These are phyloP conservation scores for Saposhnikovia divaricata DNA, from an alignment of 129 eudicot genomes.

Conservation along the genomic window DNA sequence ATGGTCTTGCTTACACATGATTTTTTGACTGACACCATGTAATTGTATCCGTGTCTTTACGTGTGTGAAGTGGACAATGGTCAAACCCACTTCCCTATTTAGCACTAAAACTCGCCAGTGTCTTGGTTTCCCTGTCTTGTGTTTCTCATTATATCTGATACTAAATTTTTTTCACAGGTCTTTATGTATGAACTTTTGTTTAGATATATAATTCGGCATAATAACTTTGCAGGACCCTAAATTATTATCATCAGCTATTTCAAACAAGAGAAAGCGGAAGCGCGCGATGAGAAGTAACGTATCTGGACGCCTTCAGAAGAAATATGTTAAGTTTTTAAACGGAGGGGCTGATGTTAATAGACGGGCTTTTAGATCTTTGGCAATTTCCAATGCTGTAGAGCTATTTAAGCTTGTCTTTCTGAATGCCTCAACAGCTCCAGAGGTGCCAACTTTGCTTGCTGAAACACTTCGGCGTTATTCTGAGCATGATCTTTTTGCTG, in stretches of 20 bases:
- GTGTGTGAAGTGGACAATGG: background rate
- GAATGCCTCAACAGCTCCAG: slow-evolving; percentile 53
- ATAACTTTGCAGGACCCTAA: slow-evolving; percentile 18
- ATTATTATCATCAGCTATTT: slow-evolving; percentile 24
- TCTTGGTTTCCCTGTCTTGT: background rate
- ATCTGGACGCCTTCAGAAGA: slow-evolving; percentile 37
- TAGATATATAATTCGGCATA: background rate
- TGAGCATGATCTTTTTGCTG: slow-evolving; percentile 90
- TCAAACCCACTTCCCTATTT: background rate
- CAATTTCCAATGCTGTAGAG: slow-evolving; percentile 89
- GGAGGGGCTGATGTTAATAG: slow-evolving; percentile 26
- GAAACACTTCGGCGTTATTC: slow-evolving; percentile 84
- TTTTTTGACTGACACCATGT: background rate
- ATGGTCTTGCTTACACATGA: background rate
- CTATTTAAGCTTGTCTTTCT: slow-evolving; percentile 83
- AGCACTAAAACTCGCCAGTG: background rate
- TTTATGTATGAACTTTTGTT: background rate
- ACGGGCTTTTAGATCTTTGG: slow-evolving; percentile 54
- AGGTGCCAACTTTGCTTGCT: slow-evolving; percentile 59
- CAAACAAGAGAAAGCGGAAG: slow-evolving; percentile 23
- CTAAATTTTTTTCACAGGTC: background rate
- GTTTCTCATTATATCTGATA: background rate
- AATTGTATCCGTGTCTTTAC: background rate
- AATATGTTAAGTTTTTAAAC: slow-evolving; percentile 43
- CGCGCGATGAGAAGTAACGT: slow-evolving; percentile 25